Base-by-base conservation (phyloP, 2,329 filamentous ascomycete species). In the Ceratocystis destructans region DNA sequence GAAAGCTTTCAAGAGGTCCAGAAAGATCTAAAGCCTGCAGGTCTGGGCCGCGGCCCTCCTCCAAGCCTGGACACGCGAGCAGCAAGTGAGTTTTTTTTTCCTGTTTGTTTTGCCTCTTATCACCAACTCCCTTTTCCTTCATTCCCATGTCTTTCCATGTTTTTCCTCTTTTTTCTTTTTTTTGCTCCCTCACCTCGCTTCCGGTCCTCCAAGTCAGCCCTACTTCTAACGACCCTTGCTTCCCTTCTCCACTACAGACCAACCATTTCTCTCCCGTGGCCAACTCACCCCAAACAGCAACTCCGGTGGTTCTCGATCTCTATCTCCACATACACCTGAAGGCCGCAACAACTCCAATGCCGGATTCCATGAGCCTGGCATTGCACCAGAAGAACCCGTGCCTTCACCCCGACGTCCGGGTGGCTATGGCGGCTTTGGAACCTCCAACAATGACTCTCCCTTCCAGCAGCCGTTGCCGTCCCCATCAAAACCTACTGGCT, bases 221-320 rank as follows among this genome's bases (percentile, higher is more conserved):
- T 50, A 20, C 22, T 71, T 69, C 76, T 80, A 71, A 79, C 73
- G 4, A 12, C 37, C 31, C 62, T 17, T 20, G 48, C 15, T 25
- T 25, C n/a, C 5, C 48, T n/a, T 25, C 48, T 15, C 22, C 50
- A 8, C n/a, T 59, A 37, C 69, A 86, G 83, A 86, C 71, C 78
- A 78, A 67, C 77, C 79, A 28, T 86, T 79, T 70, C 72, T 79
- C 68, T 80, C 77, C 48, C 79, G 80, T 63, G 82, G 80, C 64
- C 80, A 87, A 73, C 75, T 87, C 66, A 89, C 86, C 10, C 86
- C 86, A 62, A 77, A 82, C 62, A 89, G 85, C 74, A 80, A 80
- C 66, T 80, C 80, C 25, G 82, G 80, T 70, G 81, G 81, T 63
- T 85, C 84, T 50, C 81, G 79, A 69, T 82, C 81, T 67, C 78